Conservation (phyloP, 2,329 filamentous ascomycete species). For the Phaeosphaeriaceae sp. region DNA sequence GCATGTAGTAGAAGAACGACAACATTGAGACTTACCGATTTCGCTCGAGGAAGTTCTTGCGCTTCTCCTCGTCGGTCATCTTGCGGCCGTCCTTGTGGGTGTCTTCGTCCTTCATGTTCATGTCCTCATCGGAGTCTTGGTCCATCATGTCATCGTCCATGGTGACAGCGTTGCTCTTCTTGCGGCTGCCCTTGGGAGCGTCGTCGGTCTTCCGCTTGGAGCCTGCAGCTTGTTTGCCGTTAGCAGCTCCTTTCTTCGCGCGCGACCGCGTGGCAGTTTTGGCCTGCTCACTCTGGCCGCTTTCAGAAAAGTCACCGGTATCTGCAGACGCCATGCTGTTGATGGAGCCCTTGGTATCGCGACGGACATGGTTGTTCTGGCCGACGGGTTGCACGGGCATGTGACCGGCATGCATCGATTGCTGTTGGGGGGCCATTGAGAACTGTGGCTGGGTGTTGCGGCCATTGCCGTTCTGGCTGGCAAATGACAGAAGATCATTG, state of each 20-base stretch:
- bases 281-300: conserved; percentile 68
- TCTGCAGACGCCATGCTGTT: conserved; percentile 65
- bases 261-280: conserved; percentile 61
- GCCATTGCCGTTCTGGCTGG: conserved; percentile 67
- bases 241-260: conserved; percentile 45
- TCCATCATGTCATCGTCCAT: conserved; percentile 58
- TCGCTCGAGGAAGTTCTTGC: conserved; percentile 95
- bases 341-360: conserved; percentile 57
- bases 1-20: conserved; percentile 2
- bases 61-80: conserved; percentile 98
- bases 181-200: conserved; percentile 67
- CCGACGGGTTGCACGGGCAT: conserved; percentile 57
- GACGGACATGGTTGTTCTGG: conserved; percentile 58
- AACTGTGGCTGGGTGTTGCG: conserved; percentile 62
- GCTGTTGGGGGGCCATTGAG: conserved; percentile 52
- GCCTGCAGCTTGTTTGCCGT: conserved; percentile 44
- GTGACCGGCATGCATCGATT: conserved; percentile 51
- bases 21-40: conserved; percentile 73
- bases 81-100: conserved; percentile 69
- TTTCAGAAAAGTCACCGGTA: conserved; percentile 75
- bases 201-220: conserved; percentile 80
- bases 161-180: conserved; percentile 69
- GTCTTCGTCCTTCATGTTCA: conserved; percentile 47
- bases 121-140: conserved; percentile 48
- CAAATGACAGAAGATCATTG: conserved; percentile 91